Base-by-base conservation (phyloP, 2,329 filamentous ascomycete genomes). In the Hansfordia pulvinata region DNA sequence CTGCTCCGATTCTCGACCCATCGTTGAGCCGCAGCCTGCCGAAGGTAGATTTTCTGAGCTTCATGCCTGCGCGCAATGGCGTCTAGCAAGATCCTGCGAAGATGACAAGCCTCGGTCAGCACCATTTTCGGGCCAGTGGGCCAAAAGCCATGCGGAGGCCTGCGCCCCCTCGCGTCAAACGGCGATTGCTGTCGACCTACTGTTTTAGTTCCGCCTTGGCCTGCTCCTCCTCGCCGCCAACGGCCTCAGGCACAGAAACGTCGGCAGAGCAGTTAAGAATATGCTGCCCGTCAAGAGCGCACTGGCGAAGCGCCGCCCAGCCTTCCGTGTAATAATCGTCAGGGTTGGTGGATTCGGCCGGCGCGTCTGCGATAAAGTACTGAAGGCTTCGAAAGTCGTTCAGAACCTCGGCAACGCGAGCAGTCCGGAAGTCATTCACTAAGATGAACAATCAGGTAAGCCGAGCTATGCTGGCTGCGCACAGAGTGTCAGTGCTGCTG, bases 231-330 rank as follows among this genome's bases (percentile, higher is more conserved):
- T 63, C 59, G 8, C 66, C 66, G 28, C 68, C 69, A 24, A 46
- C 47, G 24, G 61, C 48, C 23, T 54, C 50, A 4, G 70, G 69
- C 9, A 76, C 69, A 27, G 56, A 58, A 10, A 69, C 69, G 46
- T 76, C 72, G 20, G 70, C 70, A 13, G 67, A 69, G 39, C 66
- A 70, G 42, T 76, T 69, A 34, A 76, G 59, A 36, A 77, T 75
- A 49, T 73, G 60, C 42, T 73, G 69, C 6, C 71, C 71, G 39
- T 76, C 72, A 21, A 72, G 42, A 26, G 61, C 56, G 50, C 70
- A 76, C 49, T 77, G 71, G 21, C 71, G 63, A 27, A 77, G 52
- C 10, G 62, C 62, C 4, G 64, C 59, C 69, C 69, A 77, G 13
- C 71, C 72, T 35, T 74, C 69, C 9, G 69, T 71, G 48, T 70